Evolutionary conservation across 345 rosid genomes (phyloP), one percentile per base, ranked within the genome.

Genomic region (Citrus hindsii): DNA sequence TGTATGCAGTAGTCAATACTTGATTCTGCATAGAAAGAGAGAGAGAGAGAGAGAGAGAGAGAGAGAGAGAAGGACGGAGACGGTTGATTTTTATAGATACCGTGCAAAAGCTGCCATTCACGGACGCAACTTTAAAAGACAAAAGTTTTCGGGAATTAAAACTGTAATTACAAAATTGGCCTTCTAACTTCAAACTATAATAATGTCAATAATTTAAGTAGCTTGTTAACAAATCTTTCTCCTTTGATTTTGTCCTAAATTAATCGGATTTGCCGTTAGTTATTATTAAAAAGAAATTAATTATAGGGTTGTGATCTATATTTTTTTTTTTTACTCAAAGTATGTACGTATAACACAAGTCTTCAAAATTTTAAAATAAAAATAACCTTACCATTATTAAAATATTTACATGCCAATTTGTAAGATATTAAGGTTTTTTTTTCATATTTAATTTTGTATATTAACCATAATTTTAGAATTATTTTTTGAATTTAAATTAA

Each of bases 31-130:
- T 3, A 46, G 51, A 46, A 4, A 10, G 16, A 66, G 37, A 53
- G 40, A 42, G 51, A 37, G 37, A 61, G n/a, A n/a, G n/a, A n/a
- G 75, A 46, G 46, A 27, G 61, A 6, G 48, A 53, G 40, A 42
- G 51, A 37, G 37, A 61, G 75, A 32, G 4, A 30, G 32, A 3
- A 37, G 55, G 61, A 6, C 2, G n/a, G 42, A 69, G 16, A 74
- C 67, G 16, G 46, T 42, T 55, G 40, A 64, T 63, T 65, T 76
- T 69, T 53, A 37, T 77, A 80, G 86, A 81, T 75, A 79, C 82
- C 80, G 74, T 22, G 32, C 46, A 84, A 84, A 88, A 82, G 86
- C 89, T 84, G 88, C 84, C 77, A 48, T 21, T 75, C 53, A 58
- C 65, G 81, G 75, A 79, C 71, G 67, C 64, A n/a, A 21, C 55